Conservation (phyloP, 2,329 filamentous ascomycete genomes). For the Aspergillus phoenicis region DNA sequence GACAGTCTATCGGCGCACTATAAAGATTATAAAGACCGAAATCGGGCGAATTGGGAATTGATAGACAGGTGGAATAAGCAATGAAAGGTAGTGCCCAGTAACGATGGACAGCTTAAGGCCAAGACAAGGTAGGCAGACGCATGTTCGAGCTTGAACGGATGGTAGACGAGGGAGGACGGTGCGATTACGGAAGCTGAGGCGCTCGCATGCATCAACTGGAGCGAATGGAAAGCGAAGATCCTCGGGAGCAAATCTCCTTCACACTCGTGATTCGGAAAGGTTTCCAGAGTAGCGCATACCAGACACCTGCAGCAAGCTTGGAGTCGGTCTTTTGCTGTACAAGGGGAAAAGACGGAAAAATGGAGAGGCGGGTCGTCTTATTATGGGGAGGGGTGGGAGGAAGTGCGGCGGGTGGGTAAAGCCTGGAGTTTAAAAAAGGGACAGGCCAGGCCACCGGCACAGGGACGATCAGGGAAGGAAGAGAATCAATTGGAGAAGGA, state of each 20-base stretch:
- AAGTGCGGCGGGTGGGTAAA: slow-evolving; percentile 28
- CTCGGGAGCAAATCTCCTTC: slow-evolving; percentile 15
- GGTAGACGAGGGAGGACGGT: slow-evolving; percentile 26
- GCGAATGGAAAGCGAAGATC: slow-evolving; percentile 6
- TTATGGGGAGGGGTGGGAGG: slow-evolving; percentile 1
- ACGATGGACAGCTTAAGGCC: slow-evolving; percentile 37
- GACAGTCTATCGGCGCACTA: slow-evolving; percentile 12
- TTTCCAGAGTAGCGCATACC: not conserved
- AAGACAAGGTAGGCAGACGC: slow-evolving; percentile 53
- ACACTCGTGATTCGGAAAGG: slow-evolving; percentile 6
- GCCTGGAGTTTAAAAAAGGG: slow-evolving; percentile 23
- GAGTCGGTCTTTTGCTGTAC: slow-evolving; percentile 13
- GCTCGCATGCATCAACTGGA: slow-evolving; percentile 12
- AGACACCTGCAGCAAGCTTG: not conserved
- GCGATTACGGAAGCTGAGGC: slow-evolving; percentile 27
- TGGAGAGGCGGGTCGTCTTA: slow-evolving; percentile 7
- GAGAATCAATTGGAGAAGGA: slow-evolving; percentile 12
- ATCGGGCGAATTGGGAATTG: slow-evolving; percentile 9
- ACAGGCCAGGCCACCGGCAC: slow-evolving; percentile 22
- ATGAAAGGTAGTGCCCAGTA: slow-evolving; percentile 11
- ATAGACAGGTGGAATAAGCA: slow-evolving; percentile 17
- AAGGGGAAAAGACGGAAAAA: slow-evolving; percentile 6
- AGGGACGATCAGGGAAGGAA: slow-evolving; percentile 24
- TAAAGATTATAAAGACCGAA: slow-evolving; percentile 10
- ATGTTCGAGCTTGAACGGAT: slow-evolving; percentile 43